Conservation (phyloP, 345 rosid species). For the Lagerstroemia speciosa region DNA sequence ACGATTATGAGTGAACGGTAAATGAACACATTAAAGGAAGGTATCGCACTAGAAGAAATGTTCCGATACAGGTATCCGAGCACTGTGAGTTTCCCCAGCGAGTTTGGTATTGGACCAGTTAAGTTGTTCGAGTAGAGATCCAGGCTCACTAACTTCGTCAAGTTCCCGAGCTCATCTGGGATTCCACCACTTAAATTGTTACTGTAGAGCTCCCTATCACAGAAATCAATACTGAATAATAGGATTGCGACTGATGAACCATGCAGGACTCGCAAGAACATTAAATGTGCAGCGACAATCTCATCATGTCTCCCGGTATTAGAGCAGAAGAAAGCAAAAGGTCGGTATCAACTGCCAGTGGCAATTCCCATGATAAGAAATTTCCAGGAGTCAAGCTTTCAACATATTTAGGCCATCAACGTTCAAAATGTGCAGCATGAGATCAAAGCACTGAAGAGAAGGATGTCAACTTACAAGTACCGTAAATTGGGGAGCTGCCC, state of each 20-base stretch:
- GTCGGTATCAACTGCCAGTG: neutral
- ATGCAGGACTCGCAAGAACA: too few relatives aligned
- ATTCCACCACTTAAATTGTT: slow-evolving; percentile 15
- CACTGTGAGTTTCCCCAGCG: slow-evolving; percentile 10
- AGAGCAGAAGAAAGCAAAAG: neutral
- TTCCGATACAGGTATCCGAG: slow-evolving; percentile 12
- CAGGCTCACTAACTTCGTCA: slow-evolving; percentile 14
- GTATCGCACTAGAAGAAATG: neutral
- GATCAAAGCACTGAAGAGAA: too few relatives aligned
- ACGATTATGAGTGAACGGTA: neutral
- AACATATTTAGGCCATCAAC: too few relatives aligned
- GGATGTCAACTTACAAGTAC: slow-evolving; percentile 56
- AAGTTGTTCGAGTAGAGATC: slow-evolving; percentile 18
- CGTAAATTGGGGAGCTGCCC: slow-evolving; percentile 55
- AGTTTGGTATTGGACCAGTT: slow-evolving; percentile 8
- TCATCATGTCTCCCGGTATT: too few relatives aligned
- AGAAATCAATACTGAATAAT: neutral
- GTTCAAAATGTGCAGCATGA: too few relatives aligned
- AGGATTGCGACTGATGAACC: neutral
- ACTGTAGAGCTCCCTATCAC: slow-evolving; percentile 18
- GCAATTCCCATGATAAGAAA: too few relatives aligned
- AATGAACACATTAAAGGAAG: neutral
- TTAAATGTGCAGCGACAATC: too few relatives aligned
- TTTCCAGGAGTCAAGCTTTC: too few relatives aligned
- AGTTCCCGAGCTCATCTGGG: slow-evolving; percentile 18